phyloP scores from a whole-genome alignment of 306 rosid species.

The Purshia tridentata region DNA sequence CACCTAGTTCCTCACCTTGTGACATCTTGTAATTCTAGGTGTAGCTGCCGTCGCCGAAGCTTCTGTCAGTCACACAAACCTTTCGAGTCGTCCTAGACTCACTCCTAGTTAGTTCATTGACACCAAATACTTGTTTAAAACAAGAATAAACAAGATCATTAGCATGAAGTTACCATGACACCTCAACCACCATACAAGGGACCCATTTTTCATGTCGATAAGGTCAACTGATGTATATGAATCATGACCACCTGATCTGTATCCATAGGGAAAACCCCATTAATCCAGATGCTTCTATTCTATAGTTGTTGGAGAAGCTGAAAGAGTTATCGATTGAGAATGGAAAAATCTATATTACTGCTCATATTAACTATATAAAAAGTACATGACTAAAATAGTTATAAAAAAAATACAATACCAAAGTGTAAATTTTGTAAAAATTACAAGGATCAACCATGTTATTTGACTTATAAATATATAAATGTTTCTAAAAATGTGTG shows the following conservation, averaged over 20 bases:
- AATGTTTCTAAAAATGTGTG: too few species aligned
- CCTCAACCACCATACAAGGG: conserved; percentile 24
- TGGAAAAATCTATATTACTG: too few species aligned
- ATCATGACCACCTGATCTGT: not conserved
- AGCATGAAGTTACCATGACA: conserved; percentile 1
- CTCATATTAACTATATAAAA: too few species aligned
- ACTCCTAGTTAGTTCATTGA: not conserved
- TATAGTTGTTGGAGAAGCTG: too few species aligned
- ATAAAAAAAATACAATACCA: too few species aligned
- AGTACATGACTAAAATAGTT: too few species aligned
- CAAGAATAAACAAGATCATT: conserved; percentile 14
- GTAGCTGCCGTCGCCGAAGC: conserved; percentile 8
- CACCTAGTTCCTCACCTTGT: conserved; percentile 19
- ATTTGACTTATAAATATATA: too few species aligned
- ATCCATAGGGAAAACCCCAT: too few species aligned
- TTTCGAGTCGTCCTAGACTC: not conserved
- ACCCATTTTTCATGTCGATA: not conserved
- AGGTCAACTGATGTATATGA: not conserved
- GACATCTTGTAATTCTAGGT: not conserved
- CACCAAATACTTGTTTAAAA: conserved; percentile 1
- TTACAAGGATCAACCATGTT: too few species aligned
- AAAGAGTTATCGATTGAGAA: too few species aligned
- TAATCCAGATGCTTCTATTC: too few species aligned
- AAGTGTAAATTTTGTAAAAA: too few species aligned
- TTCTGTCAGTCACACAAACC: conserved; percentile 19